Evolutionary conservation across 2,329 filamentous ascomycete species (phyloP).

Genomic region (Neonectria hederae): DNA sequence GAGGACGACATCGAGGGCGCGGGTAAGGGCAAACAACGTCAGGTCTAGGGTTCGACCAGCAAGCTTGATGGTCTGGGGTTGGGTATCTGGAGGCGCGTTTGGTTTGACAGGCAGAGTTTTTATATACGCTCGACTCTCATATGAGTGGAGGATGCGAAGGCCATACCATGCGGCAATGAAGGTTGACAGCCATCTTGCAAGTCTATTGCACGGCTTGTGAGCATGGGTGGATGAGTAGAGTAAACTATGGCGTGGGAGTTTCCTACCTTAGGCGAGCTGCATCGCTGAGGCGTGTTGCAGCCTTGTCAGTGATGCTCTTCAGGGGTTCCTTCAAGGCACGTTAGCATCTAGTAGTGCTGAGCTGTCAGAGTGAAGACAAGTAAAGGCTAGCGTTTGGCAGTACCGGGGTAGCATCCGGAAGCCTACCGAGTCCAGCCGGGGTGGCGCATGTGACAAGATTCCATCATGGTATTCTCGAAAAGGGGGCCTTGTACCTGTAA

Average conservation of each 20-base stretch:
- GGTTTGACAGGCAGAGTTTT: slow-evolving; percentile 49
- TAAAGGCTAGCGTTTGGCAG: background rate
- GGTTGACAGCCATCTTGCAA: slow-evolving; percentile 66
- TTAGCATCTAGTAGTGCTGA: slow-evolving; percentile 23
- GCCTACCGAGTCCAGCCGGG: background rate
- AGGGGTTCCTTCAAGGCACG: slow-evolving; percentile 41
- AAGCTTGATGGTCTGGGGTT: slow-evolving; percentile 42
- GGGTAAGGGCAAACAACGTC: slow-evolving; percentile 78
- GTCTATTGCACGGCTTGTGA: slow-evolving; percentile 48
- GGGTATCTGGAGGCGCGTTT: slow-evolving; percentile 38
- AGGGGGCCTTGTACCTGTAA: slow-evolving; percentile 58
- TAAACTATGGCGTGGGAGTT: slow-evolving; percentile 3
- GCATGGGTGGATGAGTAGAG: background rate
- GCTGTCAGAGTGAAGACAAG: slow-evolving; percentile 4
- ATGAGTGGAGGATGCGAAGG: slow-evolving; percentile 66
- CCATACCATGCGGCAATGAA: slow-evolving; percentile 69
- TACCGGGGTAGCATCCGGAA: slow-evolving; percentile 1
- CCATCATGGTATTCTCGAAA: background rate
- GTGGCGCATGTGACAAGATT: slow-evolving; percentile 14
- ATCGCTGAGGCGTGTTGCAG: slow-evolving; percentile 36
- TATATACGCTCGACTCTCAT: slow-evolving; percentile 56
- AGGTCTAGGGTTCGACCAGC: slow-evolving; percentile 83
- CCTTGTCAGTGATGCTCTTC: slow-evolving; percentile 42
- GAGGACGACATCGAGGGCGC: slow-evolving; percentile 77
- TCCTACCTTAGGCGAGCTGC: slow-evolving; percentile 42